Percentiles rank a stretch among this genome's conserved stretches.
phyloP scores from a whole-genome alignment of 2,329 filamentous ascomycete species.

The Alternaria arborescens region DNA sequence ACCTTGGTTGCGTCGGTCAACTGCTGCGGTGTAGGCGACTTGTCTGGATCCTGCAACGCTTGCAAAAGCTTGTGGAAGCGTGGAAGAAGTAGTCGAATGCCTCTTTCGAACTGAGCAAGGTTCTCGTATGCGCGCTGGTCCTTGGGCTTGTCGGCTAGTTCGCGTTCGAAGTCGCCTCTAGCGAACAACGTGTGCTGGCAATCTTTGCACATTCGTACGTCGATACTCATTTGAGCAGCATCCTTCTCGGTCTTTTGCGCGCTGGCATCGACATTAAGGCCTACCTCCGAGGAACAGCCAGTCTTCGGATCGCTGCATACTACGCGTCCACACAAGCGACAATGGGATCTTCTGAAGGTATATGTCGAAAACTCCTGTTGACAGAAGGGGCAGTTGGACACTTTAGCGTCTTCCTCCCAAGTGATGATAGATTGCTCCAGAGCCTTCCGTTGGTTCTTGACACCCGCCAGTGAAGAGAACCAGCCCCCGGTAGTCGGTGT shows the following conservation, averaged over 20 bases:
- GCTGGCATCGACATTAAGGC: slow-evolving; percentile 73
- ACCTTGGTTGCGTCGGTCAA: slow-evolving; percentile 88
- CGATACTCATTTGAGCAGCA: slow-evolving; percentile 70
- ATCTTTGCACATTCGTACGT: slow-evolving; percentile 91
- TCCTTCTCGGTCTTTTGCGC: slow-evolving; percentile 53
- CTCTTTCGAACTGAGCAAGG: slow-evolving; percentile 84
- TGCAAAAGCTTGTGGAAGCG: slow-evolving; percentile 81
- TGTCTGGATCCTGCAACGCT: slow-evolving; percentile 75
- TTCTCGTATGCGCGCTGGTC: slow-evolving; percentile 85
- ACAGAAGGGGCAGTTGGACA: slow-evolving; percentile 88
- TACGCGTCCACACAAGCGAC: slow-evolving; percentile 89
- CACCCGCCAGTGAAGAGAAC: slow-evolving; percentile 63
- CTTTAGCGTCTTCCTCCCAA: slow-evolving; percentile 90
- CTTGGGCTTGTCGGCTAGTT: slow-evolving; percentile 71
- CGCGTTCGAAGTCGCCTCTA: slow-evolving; percentile 78
- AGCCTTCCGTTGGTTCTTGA: slow-evolving; percentile 76
- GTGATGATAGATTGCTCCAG: slow-evolving; percentile 92
- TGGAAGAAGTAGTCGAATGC: slow-evolving; percentile 82
- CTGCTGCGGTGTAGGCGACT: slow-evolving; percentile 71
- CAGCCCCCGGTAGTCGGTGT: slow-evolving; percentile 59
- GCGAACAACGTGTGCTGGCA: slow-evolving; percentile 78
- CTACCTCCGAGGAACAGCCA: slow-evolving; percentile 83
- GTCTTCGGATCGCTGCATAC: slow-evolving; percentile 90
- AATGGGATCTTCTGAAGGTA: slow-evolving; percentile 93
- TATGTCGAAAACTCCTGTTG: slow-evolving; percentile 95